phyloP scores from a whole-genome alignment of 257 asterid species.

The Primulina huaijiensis region DNA sequence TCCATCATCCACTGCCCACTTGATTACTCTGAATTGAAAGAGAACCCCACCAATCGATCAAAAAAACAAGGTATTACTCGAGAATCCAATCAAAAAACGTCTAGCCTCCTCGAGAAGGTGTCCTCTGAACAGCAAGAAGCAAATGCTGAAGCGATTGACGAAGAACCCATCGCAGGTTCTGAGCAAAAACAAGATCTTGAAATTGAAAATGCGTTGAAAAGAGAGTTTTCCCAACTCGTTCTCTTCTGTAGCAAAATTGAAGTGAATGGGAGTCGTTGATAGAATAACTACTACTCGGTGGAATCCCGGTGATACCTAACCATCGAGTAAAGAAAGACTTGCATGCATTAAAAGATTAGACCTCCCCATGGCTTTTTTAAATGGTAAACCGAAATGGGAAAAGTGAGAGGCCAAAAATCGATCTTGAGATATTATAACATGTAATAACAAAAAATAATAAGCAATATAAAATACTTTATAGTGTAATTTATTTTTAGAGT shows the following conservation, averaged over 20 bases:
- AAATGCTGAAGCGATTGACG: constrained; percentile 17
- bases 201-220: constrained; percentile 15
- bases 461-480: too few species aligned
- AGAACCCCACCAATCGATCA: constrained; percentile 15
- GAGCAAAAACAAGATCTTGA: constrained; percentile 33
- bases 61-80: background rate
- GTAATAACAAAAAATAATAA: too few species aligned
- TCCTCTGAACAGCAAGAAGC: background rate
- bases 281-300: background rate
- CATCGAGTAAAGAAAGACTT: constrained; percentile 35
- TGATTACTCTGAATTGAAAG: constrained; percentile 18
- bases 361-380: too few species aligned
- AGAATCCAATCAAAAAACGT: constrained; percentile 13
- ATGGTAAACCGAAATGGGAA: too few species aligned
- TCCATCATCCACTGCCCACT: constrained; percentile 5
- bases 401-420: too few species aligned
- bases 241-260: constrained; percentile 26
- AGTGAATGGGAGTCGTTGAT: constrained; percentile 34
- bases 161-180: constrained; percentile 12
- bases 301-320: constrained; percentile 19
- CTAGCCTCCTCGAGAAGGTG: background rate
- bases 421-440: too few species aligned
- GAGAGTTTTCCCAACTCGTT: constrained; percentile 8
- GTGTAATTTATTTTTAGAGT: too few species aligned
- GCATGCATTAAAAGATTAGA: constrained; percentile 54